Evolutionary conservation across 2,329 filamentous ascomycete genomes (phyloP), one percentile per base, ranked within the genome.

Genomic region (Penicillium capsulatum): DNA sequence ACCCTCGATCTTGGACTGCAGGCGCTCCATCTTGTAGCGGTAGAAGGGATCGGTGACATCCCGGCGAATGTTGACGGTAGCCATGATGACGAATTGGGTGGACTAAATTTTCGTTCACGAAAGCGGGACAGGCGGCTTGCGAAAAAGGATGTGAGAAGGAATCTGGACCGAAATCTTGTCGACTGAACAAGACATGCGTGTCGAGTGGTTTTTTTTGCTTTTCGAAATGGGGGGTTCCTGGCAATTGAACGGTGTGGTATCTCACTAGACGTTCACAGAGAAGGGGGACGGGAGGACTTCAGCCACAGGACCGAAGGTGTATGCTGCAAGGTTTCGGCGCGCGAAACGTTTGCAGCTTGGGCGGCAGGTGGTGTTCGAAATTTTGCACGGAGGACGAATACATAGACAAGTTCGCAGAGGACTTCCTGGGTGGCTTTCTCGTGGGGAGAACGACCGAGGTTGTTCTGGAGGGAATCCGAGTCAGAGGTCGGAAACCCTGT

Each of bases 11-110:
- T 98, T 98, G 69, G 92, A 95, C 77, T 94, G 88, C 66, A 98
- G 76, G 60, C 83, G 84, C 76, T 97, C 92, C 92, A 98, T 98
- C 82, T 98, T 98, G 83, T 98, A 98, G 70, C 92, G 92, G 76
- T 98, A 98, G 82, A 96, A 98, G 73, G 85, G 85, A 75, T 98
- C 92, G 77, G 84, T 84, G 75, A 95, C 84, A 85, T 97, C 91
- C 72, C 87, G 88, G 72, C 90, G 90, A 73, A 97, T 90, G 74
- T 98, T 98, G 81, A 98, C 78, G 75, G 87, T 90, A 79, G 87
- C 84, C 92, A 97, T 97, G 72, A 60, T 89, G 80, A 74, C 73
- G 72, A 70, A 73, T 45, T 32, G 50, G 35, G 40, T 32, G 7
- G 47, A 44, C 42, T 39, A 34, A 29, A 26, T 30, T 50, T 48